Conservation (phyloP, 768 basidiomycete species). For the Leucosporidium creatinivorum region DNA sequence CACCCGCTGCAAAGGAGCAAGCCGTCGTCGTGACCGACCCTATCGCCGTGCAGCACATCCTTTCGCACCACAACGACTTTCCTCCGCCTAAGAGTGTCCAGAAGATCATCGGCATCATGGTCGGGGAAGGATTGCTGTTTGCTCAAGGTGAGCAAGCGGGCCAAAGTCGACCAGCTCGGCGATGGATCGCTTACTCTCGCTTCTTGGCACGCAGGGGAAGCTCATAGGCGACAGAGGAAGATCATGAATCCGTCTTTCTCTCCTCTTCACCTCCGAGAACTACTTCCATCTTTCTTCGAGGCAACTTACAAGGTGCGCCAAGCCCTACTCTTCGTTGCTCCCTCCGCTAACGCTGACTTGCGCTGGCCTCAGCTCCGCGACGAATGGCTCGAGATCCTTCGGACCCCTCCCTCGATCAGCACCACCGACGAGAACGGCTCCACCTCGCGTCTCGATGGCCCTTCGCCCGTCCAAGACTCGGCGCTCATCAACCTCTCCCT, state of each 20-base stretch:
- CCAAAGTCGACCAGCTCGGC: too few relatives aligned
- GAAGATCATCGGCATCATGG: slow-evolving; percentile 22
- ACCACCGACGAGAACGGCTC: too few relatives aligned
- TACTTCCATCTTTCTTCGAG: slow-evolving; percentile 29
- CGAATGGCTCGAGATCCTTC: slow-evolving; percentile 6
- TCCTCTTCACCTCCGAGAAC: slow-evolving; percentile 14
- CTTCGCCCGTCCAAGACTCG: background rate
- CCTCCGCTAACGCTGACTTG: too few relatives aligned
- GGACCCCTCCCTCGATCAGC: background rate
- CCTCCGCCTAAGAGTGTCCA: slow-evolving; percentile 30
- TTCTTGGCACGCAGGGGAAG: slow-evolving; percentile 5
- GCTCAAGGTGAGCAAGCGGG: slow-evolving; percentile 22
- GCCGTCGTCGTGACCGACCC: slow-evolving; percentile 27
- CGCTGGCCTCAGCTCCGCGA: slow-evolving; percentile 11
- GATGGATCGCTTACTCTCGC: background rate
- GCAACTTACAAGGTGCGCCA: slow-evolving; percentile 14
- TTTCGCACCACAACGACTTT: slow-evolving; percentile 19
- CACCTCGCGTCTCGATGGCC: too few relatives aligned
- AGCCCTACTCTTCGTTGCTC: too few relatives aligned
- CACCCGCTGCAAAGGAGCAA: background rate
- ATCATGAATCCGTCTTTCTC: slow-evolving; percentile 30
- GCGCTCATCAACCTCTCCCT: slow-evolving; percentile 38
- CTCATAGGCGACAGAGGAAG: slow-evolving; percentile 13
- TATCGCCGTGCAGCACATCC: slow-evolving; percentile 25
- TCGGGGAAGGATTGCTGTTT: slow-evolving; percentile 32